phyloP scores from a whole-genome alignment of 768 basidiomycete species.

The Mycena belliarum region DNA sequence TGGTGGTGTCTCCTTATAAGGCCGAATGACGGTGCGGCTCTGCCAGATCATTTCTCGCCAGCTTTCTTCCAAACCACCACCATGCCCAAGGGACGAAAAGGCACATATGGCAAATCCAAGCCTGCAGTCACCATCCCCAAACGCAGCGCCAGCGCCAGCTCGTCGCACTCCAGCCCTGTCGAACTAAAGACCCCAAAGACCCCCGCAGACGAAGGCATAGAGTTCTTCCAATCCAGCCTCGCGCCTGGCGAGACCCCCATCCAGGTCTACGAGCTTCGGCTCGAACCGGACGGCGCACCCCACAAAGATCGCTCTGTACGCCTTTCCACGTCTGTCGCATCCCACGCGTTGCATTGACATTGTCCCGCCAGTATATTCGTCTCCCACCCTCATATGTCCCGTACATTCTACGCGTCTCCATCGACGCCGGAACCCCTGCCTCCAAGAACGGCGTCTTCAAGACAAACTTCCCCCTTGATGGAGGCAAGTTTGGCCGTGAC shows the following conservation, averaged over 20 bases:
- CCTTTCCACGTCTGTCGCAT: conserved; percentile 15
- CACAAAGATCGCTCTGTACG: conserved; percentile 80
- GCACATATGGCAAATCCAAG: conserved; percentile 16
- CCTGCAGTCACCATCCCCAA: conserved; percentile 23
- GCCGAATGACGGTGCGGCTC: background rate
- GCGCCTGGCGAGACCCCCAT: conserved; percentile 62
- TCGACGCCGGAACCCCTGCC: conserved; percentile 91
- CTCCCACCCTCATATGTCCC: conserved; percentile 88
- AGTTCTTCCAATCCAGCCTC: conserved; percentile 72
- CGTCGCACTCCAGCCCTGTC: conserved; percentile 26
- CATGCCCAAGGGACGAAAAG: conserved; percentile 21
- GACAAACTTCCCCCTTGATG: conserved; percentile 96
- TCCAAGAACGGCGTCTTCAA: conserved; percentile 89
- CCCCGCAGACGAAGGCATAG: conserved; percentile 90
- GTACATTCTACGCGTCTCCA: conserved; percentile 87
- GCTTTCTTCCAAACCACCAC: conserved; percentile 14
- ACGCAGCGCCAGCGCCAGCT: conserved; percentile 19
- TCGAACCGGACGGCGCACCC: conserved; percentile 92
- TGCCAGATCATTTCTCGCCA: background rate
- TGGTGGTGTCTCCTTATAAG: background rate
- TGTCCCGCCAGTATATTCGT: conserved; percentile 77
- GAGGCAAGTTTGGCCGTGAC: conserved; percentile 79
- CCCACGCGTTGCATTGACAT: conserved; percentile 10
- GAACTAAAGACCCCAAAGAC: conserved; percentile 71
- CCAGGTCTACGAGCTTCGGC: conserved; percentile 80